Evolutionary conservation across 805 yeast genomes (phyloP).

Genomic region (Hanseniaspora lachancei): DNA sequence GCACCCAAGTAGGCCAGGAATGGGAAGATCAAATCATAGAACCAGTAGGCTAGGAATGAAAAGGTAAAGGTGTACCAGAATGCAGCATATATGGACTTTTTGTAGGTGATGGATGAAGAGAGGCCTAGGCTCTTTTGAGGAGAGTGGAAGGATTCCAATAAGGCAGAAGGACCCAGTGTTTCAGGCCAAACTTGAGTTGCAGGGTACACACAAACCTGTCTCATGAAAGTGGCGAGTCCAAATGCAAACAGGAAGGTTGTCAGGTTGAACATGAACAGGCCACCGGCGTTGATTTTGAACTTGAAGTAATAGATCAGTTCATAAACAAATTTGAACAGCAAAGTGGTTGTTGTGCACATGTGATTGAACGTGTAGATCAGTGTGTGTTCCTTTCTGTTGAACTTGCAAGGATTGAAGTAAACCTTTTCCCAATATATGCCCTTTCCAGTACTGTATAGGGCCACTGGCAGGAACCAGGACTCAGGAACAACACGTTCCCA

Average conservation of each 20-base stretch:
- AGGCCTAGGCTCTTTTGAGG: constrained; percentile 11
- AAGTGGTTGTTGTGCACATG: constrained; percentile 30
- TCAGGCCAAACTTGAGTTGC: constrained; percentile 63
- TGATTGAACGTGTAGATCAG: constrained; percentile 41
- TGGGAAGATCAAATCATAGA: constrained; percentile 48
- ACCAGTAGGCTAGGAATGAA: constrained; percentile 41
- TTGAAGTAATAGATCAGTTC: constrained; percentile 40
- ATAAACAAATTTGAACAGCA: constrained; percentile 33
- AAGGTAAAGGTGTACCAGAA: constrained; percentile 32
- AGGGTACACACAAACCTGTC: constrained; percentile 49
- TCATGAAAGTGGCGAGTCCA: constrained; percentile 50
- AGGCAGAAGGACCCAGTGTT: constrained; percentile 38
- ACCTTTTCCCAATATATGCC: constrained; percentile 12
- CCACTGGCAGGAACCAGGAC: constrained; percentile 15
- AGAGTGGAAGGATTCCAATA: constrained; percentile 17
- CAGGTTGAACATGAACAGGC: constrained; percentile 37
- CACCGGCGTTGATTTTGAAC: constrained; percentile 39
- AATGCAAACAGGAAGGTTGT: constrained; percentile 56
- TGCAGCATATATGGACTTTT: constrained; percentile 37
- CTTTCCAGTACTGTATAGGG: constrained; percentile 18
- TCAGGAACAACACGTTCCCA: constrained; percentile 34
- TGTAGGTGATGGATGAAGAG: constrained; percentile 38
- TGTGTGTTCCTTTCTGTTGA: constrained; percentile 53
- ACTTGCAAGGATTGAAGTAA: constrained; percentile 43
- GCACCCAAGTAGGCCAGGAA: constrained; percentile 44